phyloP scores from a whole-genome alignment of 2,329 filamentous ascomycete genomes.

The Blastomyces emzantsi region DNA sequence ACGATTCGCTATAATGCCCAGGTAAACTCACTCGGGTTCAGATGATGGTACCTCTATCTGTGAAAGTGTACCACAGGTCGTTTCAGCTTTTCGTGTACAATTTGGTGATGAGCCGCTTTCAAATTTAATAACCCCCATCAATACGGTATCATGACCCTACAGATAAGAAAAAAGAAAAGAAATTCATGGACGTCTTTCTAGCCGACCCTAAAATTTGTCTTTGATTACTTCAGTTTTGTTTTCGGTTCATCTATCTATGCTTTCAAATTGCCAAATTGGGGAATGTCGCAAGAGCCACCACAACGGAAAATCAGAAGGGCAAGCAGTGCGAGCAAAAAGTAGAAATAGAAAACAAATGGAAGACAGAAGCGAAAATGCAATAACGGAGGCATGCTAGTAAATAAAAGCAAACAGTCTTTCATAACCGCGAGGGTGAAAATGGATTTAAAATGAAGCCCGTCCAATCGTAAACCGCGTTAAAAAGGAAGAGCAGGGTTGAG shows the following conservation, averaged over 20 bases:
- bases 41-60: neutral
- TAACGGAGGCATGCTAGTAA: neutral
- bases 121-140: neutral
- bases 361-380: neutral
- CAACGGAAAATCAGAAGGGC: neutral
- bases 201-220: neutral
- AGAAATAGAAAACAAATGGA: neutral
- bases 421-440: neutral
- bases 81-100: neutral
- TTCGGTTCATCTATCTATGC: neutral
- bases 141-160: neutral
- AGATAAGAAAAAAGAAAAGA: neutral
- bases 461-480: constrained; percentile 9
- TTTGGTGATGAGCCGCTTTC: neutral
- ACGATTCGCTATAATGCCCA: constrained; percentile 14
- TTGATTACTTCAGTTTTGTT: constrained; percentile 3
- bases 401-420: neutral
- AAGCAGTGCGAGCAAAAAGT: neutral
- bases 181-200: neutral
- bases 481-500: neutral
- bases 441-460: neutral
- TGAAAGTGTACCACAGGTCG: neutral
- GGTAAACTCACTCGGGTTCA: neutral
- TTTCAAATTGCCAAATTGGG: neutral
- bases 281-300: neutral